Conservation (phyloP, 2,329 filamentous ascomycete genomes). For the Chalara sp. region DNA sequence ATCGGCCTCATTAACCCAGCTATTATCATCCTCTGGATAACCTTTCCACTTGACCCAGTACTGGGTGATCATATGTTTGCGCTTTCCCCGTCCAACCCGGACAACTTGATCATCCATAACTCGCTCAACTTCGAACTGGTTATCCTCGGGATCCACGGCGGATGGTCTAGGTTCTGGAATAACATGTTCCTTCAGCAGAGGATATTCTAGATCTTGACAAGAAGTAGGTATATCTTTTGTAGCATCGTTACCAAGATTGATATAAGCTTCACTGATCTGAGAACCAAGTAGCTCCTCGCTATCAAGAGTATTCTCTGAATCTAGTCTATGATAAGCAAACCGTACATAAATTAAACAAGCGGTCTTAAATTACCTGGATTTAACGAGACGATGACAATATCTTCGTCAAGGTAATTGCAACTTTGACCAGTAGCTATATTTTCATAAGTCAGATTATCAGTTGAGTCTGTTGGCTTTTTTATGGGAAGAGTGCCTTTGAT, state of each 20-base stretch:
- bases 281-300: constrained; percentile 3
- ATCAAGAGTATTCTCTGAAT: constrained; percentile 9
- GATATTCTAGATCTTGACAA: constrained; percentile 7
- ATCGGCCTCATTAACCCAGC: constrained; percentile 11
- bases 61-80: constrained; percentile 11
- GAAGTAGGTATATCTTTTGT: constrained; percentile 8
- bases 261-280: constrained; percentile 6
- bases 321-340: constrained; percentile 11
- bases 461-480: too few relatives aligned
- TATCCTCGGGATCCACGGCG: too few relatives aligned
- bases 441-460: too few relatives aligned
- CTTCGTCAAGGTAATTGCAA: too few relatives aligned
- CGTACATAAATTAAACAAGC: constrained; percentile 10
- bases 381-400: constrained; percentile 10
- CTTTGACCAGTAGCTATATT: too few relatives aligned
- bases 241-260: constrained; percentile 6
- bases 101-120: constrained; percentile 11
- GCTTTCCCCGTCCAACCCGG: constrained; percentile 7
- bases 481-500: too few relatives aligned
- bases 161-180: constrained; percentile 6
- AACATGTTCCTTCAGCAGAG: constrained; percentile 4
- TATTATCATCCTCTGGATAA: constrained; percentile 7
- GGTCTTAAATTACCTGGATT: constrained; percentile 9
- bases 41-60: constrained; percentile 11
- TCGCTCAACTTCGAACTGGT: constrained; percentile 11